Conservation (phyloP, 371 early-diverging fungal genomes). For the Actinomucor elegans region DNA sequence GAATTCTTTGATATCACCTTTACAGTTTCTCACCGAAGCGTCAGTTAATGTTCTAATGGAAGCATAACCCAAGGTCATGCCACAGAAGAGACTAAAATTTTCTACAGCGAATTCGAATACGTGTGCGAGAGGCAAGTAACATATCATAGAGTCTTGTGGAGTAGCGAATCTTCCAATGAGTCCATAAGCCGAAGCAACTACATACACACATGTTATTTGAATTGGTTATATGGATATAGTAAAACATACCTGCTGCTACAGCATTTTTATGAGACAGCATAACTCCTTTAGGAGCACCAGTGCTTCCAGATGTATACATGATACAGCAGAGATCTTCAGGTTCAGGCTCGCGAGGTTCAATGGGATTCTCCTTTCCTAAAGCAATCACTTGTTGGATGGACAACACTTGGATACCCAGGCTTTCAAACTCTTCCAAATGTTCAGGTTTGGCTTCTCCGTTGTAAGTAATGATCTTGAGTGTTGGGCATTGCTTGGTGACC, state of each 20-base stretch:
- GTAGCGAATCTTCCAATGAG: slow-evolving; percentile 34
- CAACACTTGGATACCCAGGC: slow-evolving; percentile 20
- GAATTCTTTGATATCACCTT: slow-evolving; percentile 72
- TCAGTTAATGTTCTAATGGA: slow-evolving; percentile 60
- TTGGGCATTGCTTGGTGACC: slow-evolving; percentile 59
- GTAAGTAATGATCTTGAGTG: slow-evolving; percentile 76
- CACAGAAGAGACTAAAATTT: slow-evolving; percentile 63
- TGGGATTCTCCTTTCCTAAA: slow-evolving; percentile 65
- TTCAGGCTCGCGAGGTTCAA: slow-evolving; percentile 64
- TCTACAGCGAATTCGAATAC: slow-evolving; percentile 83
- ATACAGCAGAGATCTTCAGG: slow-evolving; percentile 86
- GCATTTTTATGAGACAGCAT: slow-evolving; percentile 66
- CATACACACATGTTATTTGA: background rate
- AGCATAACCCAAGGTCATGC: slow-evolving; percentile 77
- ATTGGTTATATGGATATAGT: background rate
- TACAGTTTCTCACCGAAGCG: slow-evolving; percentile 71
- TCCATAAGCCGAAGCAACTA: slow-evolving; percentile 56
- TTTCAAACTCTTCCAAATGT: slow-evolving; percentile 39
- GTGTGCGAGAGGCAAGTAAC: slow-evolving; percentile 94
- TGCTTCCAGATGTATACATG: slow-evolving; percentile 96
- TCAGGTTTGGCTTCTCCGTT: slow-evolving; percentile 65
- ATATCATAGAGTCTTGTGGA: slow-evolving; percentile 63
- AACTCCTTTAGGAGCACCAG: slow-evolving; percentile 83
- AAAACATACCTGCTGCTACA: slow-evolving; percentile 73
- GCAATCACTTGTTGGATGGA: slow-evolving; percentile 56